Percentiles rank a stretch among this genome's conserved stretches.
These are phyloP conservation scores for Alternaria hordeiaustralica DNA, from an alignment of 2,329 filamentous ascomycete species.

Conservation along the genomic window DNA sequence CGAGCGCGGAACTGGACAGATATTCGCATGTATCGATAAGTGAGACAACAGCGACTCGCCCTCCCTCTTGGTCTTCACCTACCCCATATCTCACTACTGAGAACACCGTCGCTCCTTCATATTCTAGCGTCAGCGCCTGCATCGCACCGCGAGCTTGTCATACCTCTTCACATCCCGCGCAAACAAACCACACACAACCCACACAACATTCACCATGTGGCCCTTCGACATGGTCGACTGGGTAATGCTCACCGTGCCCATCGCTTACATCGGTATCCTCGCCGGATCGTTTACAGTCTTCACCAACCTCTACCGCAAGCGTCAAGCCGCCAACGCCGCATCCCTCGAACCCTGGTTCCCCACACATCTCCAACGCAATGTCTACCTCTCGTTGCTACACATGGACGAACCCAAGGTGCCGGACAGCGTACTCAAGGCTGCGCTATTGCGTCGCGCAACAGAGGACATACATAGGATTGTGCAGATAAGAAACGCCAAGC, in stretches of 20 bases:
- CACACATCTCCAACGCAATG: slow-evolving; percentile 86
- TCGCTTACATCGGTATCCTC: slow-evolving; percentile 88
- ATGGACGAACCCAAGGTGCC: slow-evolving; percentile 75
- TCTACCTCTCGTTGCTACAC: slow-evolving; percentile 92
- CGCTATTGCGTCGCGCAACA: slow-evolving; percentile 84
- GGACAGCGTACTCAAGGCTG: slow-evolving; percentile 84
- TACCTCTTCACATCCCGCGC: not conserved
- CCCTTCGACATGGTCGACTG: slow-evolving; percentile 68
- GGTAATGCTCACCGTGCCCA: slow-evolving; percentile 82
- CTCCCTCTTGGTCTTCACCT: slow-evolving; percentile 9
- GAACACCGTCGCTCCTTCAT: slow-evolving; percentile 26
- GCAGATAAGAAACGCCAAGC: slow-evolving; percentile 85
- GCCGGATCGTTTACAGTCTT: slow-evolving; percentile 90
- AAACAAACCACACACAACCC: slow-evolving; percentile 11
- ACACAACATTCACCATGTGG: slow-evolving; percentile 36
- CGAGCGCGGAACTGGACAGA: slow-evolving; percentile 32
- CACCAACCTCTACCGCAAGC: slow-evolving; percentile 88
- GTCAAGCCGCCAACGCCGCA: slow-evolving; percentile 80
- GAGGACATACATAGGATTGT: slow-evolving; percentile 94
- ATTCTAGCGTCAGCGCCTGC: not conserved
- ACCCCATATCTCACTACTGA: slow-evolving; percentile 6
- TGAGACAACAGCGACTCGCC: slow-evolving; percentile 6
- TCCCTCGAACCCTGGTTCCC: slow-evolving; percentile 95
- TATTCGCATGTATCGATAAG: slow-evolving; percentile 27
- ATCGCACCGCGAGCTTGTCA: not conserved